Percentiles rank a stretch among this genome's conserved stretches.
Conservation (phyloP, 495 filamentous ascomycete species). For the Hypoxylon fuscum region DNA sequence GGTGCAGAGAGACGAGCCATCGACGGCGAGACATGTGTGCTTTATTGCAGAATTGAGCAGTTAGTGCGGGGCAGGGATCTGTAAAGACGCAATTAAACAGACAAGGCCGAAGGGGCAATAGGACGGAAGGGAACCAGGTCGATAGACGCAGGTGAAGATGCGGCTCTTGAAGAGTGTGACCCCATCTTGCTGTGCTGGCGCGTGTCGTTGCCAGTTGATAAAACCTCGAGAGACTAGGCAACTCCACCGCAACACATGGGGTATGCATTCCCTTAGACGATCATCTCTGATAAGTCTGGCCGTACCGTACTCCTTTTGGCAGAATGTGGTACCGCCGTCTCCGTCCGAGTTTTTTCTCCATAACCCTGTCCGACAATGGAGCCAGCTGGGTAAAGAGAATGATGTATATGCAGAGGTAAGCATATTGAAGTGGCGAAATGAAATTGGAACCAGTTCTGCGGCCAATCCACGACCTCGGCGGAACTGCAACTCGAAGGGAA, state of each 20-base stretch:
- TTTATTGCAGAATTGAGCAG: conserved; percentile 66
- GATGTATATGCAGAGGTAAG: conserved; percentile 54
- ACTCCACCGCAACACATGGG: conserved; percentile 66
- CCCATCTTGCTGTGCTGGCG: conserved; percentile 91
- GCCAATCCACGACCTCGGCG: conserved; percentile 52
- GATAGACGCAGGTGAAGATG: conserved; percentile 65
- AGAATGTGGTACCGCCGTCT: conserved; percentile 53
- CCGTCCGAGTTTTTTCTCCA: conserved; percentile 43
- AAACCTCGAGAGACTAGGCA: conserved; percentile 66
- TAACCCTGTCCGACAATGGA: conserved; percentile 52
- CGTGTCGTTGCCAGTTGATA: conserved; percentile 82
- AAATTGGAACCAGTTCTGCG: conserved; percentile 50
- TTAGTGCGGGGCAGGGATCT: conserved; percentile 61
- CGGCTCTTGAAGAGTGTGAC: conserved; percentile 69
- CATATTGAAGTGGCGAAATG: conserved; percentile 58
- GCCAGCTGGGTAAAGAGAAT: conserved; percentile 50
- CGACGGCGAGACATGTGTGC: conserved; percentile 68
- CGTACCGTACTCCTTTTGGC: conserved; percentile 47
- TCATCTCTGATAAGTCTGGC: conserved; percentile 58
- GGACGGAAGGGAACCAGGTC: conserved; percentile 57
- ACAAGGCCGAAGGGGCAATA: conserved; percentile 56
- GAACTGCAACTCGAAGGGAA: conserved; percentile 35
- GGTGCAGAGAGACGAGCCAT: conserved; percentile 57
- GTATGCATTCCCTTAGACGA: conserved; percentile 56
- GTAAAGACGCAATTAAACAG: conserved; percentile 56